These are phyloP conservation scores for Limonium bicolor DNA, from an alignment of 148 eudicot species.

Conservation along the genomic window DNA sequence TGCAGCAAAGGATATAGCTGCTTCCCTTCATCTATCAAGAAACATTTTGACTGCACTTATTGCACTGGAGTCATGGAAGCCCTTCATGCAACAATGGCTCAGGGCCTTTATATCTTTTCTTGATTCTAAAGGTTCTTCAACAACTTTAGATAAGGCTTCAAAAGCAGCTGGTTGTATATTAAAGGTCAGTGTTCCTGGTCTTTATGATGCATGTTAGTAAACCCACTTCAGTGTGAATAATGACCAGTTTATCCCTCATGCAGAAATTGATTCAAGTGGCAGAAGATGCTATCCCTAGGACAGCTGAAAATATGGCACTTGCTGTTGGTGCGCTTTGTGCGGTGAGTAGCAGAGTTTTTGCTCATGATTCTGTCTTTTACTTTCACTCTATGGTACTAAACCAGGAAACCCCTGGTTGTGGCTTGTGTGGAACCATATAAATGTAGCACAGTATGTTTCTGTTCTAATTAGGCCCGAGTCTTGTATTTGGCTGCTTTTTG, in stretches of 20 bases:
- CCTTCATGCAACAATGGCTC: conserved; percentile 76
- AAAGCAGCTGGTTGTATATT: conserved; percentile 63
- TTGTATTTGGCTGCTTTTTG: too few species aligned
- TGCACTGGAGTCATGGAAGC: conserved; percentile 81
- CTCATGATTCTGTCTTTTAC: background rate
- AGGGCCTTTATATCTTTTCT: conserved; percentile 25
- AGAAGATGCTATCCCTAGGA: conserved; percentile 69
- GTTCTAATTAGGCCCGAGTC: too few species aligned
- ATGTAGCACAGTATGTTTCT: background rate
- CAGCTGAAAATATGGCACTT: conserved; percentile 80
- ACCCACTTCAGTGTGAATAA: background rate
- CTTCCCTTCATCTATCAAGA: conserved; percentile 68
- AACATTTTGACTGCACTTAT: conserved; percentile 55
- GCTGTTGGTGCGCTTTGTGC: conserved; percentile 76
- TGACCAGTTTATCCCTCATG: too few species aligned
- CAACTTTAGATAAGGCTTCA: conserved; percentile 36
- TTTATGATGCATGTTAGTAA: background rate
- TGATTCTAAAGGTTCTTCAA: conserved; percentile 33
- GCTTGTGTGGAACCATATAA: background rate
- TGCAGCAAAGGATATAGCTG: conserved; percentile 46
- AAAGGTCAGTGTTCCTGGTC: conserved; percentile 30
- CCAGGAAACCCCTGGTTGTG: background rate
- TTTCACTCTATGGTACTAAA: background rate
- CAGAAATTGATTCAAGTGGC: conserved; percentile 57
- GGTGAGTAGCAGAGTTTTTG: conserved; percentile 22